These are phyloP conservation scores for Wickerhamiella pararugosa DNA, from an alignment of 1,139 yeast genomes.

Conservation along the genomic window DNA sequence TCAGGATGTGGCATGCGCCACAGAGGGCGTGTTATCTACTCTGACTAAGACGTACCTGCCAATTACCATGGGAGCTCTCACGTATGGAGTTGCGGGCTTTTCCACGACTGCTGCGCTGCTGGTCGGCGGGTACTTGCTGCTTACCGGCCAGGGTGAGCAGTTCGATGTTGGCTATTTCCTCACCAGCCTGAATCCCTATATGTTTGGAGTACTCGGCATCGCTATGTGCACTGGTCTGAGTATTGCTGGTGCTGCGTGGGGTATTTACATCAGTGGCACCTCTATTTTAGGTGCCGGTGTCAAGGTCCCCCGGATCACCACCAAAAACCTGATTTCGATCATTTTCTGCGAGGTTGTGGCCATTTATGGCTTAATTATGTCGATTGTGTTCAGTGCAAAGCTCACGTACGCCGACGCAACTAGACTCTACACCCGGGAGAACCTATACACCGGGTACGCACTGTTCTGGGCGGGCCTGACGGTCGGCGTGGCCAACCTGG, in stretches of 20 bases:
- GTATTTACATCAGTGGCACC: constrained; percentile 91
- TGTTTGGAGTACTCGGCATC: constrained; percentile 94
- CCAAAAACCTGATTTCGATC: constrained; percentile 89
- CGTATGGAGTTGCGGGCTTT: constrained; percentile 2
- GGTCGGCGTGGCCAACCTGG: constrained; percentile 82
- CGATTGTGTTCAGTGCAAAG: constrained; percentile 90
- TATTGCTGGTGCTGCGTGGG: constrained; percentile 98
- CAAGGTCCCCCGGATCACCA: constrained; percentile 90
- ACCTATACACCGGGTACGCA: constrained; percentile 72
- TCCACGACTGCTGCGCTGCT: constrained; percentile 9
- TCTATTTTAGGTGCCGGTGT: constrained; percentile 97
- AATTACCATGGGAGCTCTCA: constrained; percentile 5
- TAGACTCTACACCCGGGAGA: constrained; percentile 57
- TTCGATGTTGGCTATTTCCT: constrained; percentile 85
- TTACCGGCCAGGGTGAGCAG: constrained; percentile 82
- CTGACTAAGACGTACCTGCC: not conserved
- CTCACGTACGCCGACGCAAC: constrained; percentile 55
- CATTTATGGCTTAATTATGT: constrained; percentile 93
- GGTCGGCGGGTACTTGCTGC: constrained; percentile 42
- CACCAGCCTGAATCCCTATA: constrained; percentile 76
- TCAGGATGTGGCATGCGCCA: too few species aligned
- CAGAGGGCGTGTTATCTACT: too few species aligned
- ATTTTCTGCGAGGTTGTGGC: constrained; percentile 99
- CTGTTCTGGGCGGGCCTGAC: constrained; percentile 98
- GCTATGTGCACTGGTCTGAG: constrained; percentile 87